Percentiles rank a stretch among this genome's conserved stretches.
phyloP scores from a whole-genome alignment of 2,329 filamentous ascomycete genomes.

The Aspergillus tamarii region DNA sequence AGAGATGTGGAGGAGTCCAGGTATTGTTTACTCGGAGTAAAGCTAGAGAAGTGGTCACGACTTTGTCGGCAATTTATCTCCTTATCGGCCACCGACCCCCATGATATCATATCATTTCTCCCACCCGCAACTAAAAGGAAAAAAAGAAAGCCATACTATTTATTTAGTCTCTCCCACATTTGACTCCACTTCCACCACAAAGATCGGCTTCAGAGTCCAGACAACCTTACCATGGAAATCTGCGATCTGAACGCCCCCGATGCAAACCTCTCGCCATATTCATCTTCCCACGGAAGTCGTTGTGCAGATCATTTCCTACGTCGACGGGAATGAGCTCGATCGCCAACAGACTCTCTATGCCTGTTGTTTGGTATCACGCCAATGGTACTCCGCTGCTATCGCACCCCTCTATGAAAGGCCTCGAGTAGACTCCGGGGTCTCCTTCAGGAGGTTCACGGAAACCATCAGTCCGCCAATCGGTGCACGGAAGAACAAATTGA shows the following conservation, averaged over 20 bases:
- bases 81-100: not conserved
- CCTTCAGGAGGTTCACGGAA: conserved; percentile 58
- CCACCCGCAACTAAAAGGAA: not conserved
- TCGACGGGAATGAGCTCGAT: conserved; percentile 36
- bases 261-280: conserved; percentile 25
- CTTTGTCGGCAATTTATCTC: not conserved
- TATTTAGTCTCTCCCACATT: not conserved
- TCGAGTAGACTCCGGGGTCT: conserved; percentile 50
- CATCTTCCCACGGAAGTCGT: conserved; percentile 61
- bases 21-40: not conserved
- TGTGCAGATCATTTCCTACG: conserved; percentile 51
- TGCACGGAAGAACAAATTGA: conserved; percentile 51
- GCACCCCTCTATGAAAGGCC: conserved; percentile 57
- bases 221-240: conserved; percentile 12
- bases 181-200: not conserved
- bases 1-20: not conserved
- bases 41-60: not conserved
- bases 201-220: not conserved
- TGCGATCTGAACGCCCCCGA: conserved; percentile 16
- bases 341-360: conserved; percentile 54
- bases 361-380: conserved; percentile 56
- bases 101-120: conserved; percentile 4
- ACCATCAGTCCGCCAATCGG: conserved; percentile 56
- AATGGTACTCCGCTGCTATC: conserved; percentile 61
- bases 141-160: not conserved